These are phyloP conservation scores for Lentinula edodes DNA, from an alignment of 768 basidiomycete genomes.

Conservation along the genomic window DNA sequence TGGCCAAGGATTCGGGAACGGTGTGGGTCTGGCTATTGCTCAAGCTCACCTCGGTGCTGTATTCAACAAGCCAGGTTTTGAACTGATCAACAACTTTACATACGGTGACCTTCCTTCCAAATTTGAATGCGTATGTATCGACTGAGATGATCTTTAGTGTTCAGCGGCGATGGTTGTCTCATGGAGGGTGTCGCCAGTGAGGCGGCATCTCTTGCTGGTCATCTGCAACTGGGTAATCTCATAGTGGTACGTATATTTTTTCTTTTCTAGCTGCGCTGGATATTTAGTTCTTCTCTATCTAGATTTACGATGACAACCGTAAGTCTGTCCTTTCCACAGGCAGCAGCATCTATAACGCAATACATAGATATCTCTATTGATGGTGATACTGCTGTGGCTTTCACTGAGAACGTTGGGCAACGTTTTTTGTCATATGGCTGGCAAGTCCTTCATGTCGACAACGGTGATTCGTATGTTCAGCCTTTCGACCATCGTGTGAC, in stretches of 20 bases:
- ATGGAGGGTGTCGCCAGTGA: slow-evolving; percentile 97
- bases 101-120: slow-evolving; percentile 49
- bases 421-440: slow-evolving; percentile 91
- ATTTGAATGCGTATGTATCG: background rate
- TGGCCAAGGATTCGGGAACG: slow-evolving; percentile 92
- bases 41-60: slow-evolving; percentile 87
- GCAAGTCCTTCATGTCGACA: slow-evolving; percentile 82
- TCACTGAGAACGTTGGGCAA: slow-evolving; percentile 89
- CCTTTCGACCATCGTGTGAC: background rate
- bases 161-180: slow-evolving; percentile 92
- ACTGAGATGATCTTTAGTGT: slow-evolving; percentile 42
- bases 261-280: slow-evolving; percentile 7
- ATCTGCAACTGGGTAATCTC: slow-evolving; percentile 89
- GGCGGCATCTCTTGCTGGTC: slow-evolving; percentile 88
- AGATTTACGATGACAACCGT: slow-evolving; percentile 98
- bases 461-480: slow-evolving; percentile 64
- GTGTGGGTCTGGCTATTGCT: slow-evolving; percentile 89
- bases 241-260: slow-evolving; percentile 60
- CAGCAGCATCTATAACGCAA: slow-evolving; percentile 5
- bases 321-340: slow-evolving; percentile 10
- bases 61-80: slow-evolving; percentile 82
- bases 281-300: background rate
- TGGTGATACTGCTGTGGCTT: slow-evolving; percentile 85
- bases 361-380: slow-evolving; percentile 88
- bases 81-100: slow-evolving; percentile 81